Conservation (phyloP, 2,329 filamentous ascomycete species). For the Nakataea oryzae region DNA sequence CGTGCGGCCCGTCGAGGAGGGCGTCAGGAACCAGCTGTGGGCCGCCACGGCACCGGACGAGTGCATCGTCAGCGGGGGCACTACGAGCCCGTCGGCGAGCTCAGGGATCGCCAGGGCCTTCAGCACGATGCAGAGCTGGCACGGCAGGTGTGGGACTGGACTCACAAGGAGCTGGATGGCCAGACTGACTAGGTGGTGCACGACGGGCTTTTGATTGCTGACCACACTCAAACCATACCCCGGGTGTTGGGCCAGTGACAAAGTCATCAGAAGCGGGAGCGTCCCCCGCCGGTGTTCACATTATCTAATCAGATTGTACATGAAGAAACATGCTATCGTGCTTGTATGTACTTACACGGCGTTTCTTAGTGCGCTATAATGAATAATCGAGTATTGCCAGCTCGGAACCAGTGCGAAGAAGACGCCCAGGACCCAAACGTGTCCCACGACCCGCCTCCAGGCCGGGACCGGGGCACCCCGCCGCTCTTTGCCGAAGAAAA, state of each 20-base stretch:
- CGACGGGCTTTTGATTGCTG: no score
- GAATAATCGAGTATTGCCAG: neutral
- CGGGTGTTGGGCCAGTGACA: no score
- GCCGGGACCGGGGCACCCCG: neutral
- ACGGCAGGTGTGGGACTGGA: constrained; percentile 20
- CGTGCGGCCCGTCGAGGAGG: neutral
- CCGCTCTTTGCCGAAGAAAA: neutral
- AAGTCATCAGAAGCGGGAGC: no score
- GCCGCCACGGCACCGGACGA: constrained; percentile 40
- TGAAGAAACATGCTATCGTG: no score
- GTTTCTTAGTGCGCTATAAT: neutral
- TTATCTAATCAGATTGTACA: no score
- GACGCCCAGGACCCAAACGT: neutral
- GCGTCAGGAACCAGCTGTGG: constrained; percentile 25
- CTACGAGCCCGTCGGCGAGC: constrained; percentile 17
- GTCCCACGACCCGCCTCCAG: neutral
- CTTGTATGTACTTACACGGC: neutral
- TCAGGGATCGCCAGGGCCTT: constrained; percentile 6
- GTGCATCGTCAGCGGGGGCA: constrained; percentile 26
- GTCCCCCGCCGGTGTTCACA: no score
- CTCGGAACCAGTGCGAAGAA: neutral
- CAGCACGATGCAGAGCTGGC: constrained; percentile 15
- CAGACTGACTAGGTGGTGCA: neutral
- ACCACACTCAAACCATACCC: no score
- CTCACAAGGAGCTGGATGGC: constrained; percentile 14